A percentile compares a stretch with the other conserved stretches of the same genome.
Conservation (phyloP, 1,139 yeast species). For the Candida tetrigidarum region DNA sequence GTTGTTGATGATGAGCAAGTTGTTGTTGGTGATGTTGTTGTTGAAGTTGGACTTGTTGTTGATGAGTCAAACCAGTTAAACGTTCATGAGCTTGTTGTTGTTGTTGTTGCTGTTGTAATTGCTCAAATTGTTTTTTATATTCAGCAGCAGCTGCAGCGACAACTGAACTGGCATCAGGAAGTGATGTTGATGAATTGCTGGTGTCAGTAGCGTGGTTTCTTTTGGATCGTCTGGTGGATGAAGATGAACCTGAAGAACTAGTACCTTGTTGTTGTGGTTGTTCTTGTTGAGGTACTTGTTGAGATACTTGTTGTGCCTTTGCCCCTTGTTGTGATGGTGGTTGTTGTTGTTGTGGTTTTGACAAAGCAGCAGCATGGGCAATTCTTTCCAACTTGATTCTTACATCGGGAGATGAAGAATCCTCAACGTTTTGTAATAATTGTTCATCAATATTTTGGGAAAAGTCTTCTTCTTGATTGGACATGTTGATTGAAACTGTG, state of each 20-base stretch:
- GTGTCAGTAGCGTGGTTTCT: constrained; percentile 6
- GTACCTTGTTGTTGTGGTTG: constrained; percentile 11
- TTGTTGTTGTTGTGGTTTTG: constrained; percentile 7
- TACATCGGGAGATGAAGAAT: constrained; percentile 15
- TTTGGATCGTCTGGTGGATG: constrained; percentile 5
- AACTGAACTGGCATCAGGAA: constrained; percentile 7
- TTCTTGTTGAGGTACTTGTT: constrained; percentile 8
- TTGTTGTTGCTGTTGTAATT: constrained; percentile 21
- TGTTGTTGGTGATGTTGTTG: constrained; percentile 18
- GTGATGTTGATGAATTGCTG: background rate
- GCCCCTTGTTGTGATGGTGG: background rate
- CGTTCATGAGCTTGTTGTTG: constrained; percentile 18
- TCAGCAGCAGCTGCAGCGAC: constrained; percentile 10
- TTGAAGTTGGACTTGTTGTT: constrained; percentile 17
- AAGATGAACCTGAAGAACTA: background rate
- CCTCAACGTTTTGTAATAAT: constrained; percentile 36
- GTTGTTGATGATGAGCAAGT: constrained; percentile 21
- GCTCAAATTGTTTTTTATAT: constrained; percentile 17
- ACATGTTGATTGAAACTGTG: constrained; percentile 20
- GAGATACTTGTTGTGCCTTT: background rate
- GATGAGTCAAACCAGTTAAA: constrained; percentile 15
- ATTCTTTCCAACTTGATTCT: constrained; percentile 38
- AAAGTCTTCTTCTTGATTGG: constrained; percentile 35
- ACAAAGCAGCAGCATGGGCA: constrained; percentile 25
- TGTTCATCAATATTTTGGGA: constrained; percentile 52